phyloP scores from a whole-genome alignment of 2,329 filamentous ascomycete species.

The Colletotrichum magnum region DNA sequence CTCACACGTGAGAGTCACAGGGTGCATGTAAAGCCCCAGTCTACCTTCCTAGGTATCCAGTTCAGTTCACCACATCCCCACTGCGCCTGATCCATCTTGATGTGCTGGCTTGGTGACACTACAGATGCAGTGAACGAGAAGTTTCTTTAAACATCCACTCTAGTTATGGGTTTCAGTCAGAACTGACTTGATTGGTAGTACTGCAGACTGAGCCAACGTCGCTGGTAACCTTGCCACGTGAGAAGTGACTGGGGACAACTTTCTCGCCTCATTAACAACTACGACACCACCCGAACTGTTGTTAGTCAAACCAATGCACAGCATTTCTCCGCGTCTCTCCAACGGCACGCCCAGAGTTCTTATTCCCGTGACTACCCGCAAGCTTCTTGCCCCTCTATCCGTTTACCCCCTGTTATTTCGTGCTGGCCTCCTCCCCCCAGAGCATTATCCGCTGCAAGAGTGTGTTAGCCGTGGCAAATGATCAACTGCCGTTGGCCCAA shows the following conservation, averaged over 20 bases:
- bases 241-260: not conserved
- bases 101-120: not conserved
- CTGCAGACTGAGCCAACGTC: not conserved
- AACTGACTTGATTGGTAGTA: not conserved
- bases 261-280: not conserved
- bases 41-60: not conserved
- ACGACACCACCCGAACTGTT: not conserved
- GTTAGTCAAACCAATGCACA: not conserved
- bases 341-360: not conserved
- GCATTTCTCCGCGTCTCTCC: not conserved
- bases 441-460: not conserved
- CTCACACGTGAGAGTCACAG: too few relatives aligned
- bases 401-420: not conserved
- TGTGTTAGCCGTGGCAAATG: slow-evolving; percentile 17
- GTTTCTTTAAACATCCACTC: not conserved
- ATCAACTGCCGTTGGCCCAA: slow-evolving; percentile 26
- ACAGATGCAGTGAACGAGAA: not conserved
- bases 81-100: not conserved
- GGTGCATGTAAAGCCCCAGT: not conserved
- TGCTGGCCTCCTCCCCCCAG: not conserved
- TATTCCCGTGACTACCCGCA: slow-evolving; percentile 5
- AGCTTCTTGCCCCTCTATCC: slow-evolving; percentile 7
- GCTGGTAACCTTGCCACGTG: not conserved
- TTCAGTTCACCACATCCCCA: not conserved
- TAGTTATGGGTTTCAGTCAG: not conserved